phyloP scores from a whole-genome alignment of 2,329 filamentous ascomycete species.

The Rhytidhysteron rufulum region DNA sequence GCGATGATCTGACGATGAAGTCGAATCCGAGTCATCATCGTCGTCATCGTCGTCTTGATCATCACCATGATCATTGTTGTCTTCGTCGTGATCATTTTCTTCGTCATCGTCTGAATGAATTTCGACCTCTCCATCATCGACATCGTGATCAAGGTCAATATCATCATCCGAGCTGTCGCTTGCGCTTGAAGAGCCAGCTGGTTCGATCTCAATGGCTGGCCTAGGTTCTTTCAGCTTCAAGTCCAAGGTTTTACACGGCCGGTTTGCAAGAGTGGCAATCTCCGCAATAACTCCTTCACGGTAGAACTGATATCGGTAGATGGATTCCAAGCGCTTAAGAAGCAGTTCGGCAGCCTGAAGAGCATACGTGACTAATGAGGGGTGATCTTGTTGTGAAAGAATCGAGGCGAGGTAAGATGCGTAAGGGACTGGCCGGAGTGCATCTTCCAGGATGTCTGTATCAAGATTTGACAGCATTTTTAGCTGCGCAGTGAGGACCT shows the following conservation, averaged over 20 bases:
- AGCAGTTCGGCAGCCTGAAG: conserved; percentile 87
- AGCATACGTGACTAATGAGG: conserved; percentile 78
- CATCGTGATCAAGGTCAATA: conserved; percentile 38
- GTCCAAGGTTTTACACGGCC: conserved; percentile 32
- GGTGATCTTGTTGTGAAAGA: conserved; percentile 89
- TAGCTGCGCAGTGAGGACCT: conserved; percentile 89
- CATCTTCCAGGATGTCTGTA: conserved; percentile 75
- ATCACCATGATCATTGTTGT: conserved; percentile 51
- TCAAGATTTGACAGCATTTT: conserved; percentile 99
- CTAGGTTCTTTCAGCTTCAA: conserved; percentile 24
- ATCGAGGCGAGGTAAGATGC: conserved; percentile 95
- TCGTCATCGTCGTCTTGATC: conserved; percentile 58
- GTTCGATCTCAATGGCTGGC: conserved; percentile 19
- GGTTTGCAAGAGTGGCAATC: conserved; percentile 72
- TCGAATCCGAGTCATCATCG: conserved; percentile 61
- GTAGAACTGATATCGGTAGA: conserved; percentile 96
- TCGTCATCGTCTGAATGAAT: conserved; percentile 52
- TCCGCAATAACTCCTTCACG: conserved; percentile 93
- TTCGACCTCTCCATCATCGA: conserved; percentile 52
- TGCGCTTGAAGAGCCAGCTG: conserved; percentile 18
- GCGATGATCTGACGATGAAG: conserved; percentile 49
- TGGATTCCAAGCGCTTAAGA: conserved; percentile 74
- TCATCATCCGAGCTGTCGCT: conserved; percentile 23
- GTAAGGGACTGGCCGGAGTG: conserved; percentile 83
- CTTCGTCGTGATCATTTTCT: conserved; percentile 44